Evolutionary conservation across 2,329 filamentous ascomycete genomes (phyloP), one percentile per base, ranked within the genome.

Genomic region (Tolypocladium cylindrosporum): DNA sequence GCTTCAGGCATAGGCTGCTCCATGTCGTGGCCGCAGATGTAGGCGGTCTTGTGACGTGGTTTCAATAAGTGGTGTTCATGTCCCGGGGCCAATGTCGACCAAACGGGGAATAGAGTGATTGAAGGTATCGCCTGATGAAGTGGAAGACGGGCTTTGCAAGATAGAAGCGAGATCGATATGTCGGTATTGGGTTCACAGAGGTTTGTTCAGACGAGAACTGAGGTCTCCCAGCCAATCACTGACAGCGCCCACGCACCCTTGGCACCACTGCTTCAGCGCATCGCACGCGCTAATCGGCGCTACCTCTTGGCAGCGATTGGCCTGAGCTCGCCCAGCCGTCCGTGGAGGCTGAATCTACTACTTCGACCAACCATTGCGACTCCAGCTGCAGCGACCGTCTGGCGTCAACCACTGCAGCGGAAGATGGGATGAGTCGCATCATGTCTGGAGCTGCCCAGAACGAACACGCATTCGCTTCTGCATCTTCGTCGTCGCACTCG

Each of bases 361-460:
- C 37, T n/a, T 9, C 48, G 27, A 50, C 45, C 43, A 10, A 6
- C 10, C 2, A 14, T 31, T 6, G 27, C 48, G 31, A 51, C 48
- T 11, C 16, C 16, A 13, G 31, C 48, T 11, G 48, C 48, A 51
- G 31, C 48, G 48, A 36, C 48, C 48, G 36, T 51, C 48, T 36
- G 31, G 48, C 24, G 48, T 21, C 48, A 51, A 36, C 16, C 19
- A 21, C 31, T 21, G 54, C 54, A 21, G 53, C 57, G 52, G 65
- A 71, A 66, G 64, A 74, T 73, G 71, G 63, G 62, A 73, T 72
- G 69, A 70, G 61, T 61, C 69, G 63, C 72, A 76, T 66, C 65
- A 77, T 77, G 74, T 69, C 72, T 69, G 69, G 71, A 70, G 66
- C 66, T 64, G 62, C 67, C 64, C 66, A 67, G 61, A 68, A 68